phyloP scores from a whole-genome alignment of 441 rosid species.

The Croton laevigatus region DNA sequence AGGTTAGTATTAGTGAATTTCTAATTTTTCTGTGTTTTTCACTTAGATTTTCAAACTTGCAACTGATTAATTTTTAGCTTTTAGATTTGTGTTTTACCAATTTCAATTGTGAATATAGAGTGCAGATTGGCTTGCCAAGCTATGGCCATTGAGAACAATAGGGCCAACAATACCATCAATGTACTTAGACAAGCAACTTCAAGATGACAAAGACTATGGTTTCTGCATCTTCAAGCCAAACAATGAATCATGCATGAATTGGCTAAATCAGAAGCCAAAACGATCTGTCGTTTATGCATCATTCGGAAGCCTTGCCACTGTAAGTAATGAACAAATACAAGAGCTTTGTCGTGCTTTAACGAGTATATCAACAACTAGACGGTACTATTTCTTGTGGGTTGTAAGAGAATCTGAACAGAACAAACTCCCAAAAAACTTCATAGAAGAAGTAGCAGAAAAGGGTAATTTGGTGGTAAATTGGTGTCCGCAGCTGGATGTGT shows the following conservation, averaged over 20 bases:
- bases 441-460: constrained; percentile 20
- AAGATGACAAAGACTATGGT: constrained; percentile 43
- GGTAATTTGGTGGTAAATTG: constrained; percentile 26
- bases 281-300: constrained; percentile 55
- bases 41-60: not conserved
- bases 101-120: constrained; percentile 21
- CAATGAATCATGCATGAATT: constrained; percentile 30
- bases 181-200: constrained; percentile 48
- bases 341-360: constrained; percentile 45
- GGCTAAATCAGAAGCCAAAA: constrained; percentile 42
- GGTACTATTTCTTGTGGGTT: constrained; percentile 52
- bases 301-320: constrained; percentile 44
- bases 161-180: constrained; percentile 57
- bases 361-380: not conserved
- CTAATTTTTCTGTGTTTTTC: no score
- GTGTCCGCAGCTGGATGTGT: constrained; percentile 26
- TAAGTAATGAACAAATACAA: constrained; percentile 38
- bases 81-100: no score
- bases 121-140: constrained; percentile 35
- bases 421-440: constrained; percentile 42
- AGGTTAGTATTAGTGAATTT: constrained; percentile 5
- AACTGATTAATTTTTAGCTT: no score
- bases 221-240: constrained; percentile 39
- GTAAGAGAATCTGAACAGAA: constrained; percentile 43
- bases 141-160: constrained; percentile 35